A percentile compares a stretch with the other conserved stretches of the same genome.
Evolutionary conservation across 176 grass and related monocot species (phyloP).

Genomic region (Lolium rigidum): DNA sequence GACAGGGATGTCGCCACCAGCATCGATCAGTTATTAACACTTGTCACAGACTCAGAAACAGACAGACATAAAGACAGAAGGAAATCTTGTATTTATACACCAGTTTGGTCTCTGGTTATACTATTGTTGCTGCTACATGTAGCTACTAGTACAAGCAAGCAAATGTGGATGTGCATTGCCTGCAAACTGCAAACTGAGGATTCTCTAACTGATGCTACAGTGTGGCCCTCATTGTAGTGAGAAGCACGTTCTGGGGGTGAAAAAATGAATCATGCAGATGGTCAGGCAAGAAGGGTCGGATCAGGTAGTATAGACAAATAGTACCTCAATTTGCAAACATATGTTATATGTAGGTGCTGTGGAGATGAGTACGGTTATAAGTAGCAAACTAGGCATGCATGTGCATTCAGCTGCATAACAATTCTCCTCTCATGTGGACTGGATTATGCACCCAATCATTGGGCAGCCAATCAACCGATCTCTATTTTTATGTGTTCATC

Average conservation of each 20-base stretch:
- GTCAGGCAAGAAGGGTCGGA: not conserved
- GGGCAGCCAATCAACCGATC: slow-evolving; percentile 31
- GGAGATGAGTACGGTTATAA: not conserved
- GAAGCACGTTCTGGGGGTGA: not conserved
- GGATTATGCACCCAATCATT: slow-evolving; percentile 59
- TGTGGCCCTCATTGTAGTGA: slow-evolving; percentile 12
- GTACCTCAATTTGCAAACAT: slow-evolving; percentile 13
- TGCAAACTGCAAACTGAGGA: slow-evolving; percentile 7
- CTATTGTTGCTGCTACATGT: slow-evolving; percentile 15
- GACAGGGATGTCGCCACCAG: slow-evolving; percentile 37
- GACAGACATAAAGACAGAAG: not conserved
- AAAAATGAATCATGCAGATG: slow-evolving; percentile 15
- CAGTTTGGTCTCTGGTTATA: slow-evolving; percentile 36
- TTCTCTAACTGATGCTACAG: slow-evolving; percentile 30
- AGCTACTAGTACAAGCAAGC: not conserved
- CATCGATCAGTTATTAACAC: slow-evolving; percentile 22
- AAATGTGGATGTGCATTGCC: not conserved
- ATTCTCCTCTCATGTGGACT: slow-evolving; percentile 55
- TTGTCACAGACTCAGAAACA: slow-evolving; percentile 33
- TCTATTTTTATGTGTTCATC: slow-evolving; percentile 37
- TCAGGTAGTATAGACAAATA: slow-evolving; percentile 15
- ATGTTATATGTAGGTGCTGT: not conserved
- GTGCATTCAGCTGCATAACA: slow-evolving; percentile 43
- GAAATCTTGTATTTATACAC: slow-evolving; percentile 43
- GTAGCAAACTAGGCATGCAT: slow-evolving; percentile 5